These are phyloP conservation scores for Bryopsis sp. DNA, from an alignment of 139 green algal genomes.

Conservation along the genomic window DNA sequence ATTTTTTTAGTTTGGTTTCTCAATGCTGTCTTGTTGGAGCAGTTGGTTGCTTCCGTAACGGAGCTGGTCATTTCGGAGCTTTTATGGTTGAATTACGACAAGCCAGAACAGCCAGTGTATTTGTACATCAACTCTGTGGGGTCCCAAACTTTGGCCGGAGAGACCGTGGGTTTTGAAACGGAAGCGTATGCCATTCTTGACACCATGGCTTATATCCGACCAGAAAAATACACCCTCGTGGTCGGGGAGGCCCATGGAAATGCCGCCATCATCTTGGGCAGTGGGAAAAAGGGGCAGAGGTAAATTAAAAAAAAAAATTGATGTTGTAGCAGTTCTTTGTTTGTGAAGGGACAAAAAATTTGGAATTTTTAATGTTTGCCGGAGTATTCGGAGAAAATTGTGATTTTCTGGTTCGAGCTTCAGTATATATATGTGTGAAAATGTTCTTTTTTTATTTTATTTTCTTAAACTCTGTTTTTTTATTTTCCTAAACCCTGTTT, in stretches of 20 bases:
- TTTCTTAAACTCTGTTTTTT: too few relatives aligned
- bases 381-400: too few relatives aligned
- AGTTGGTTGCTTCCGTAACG: slow-evolving; percentile 78
- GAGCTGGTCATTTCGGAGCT: slow-evolving; percentile 81
- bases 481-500: too few relatives aligned
- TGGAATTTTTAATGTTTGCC: too few relatives aligned
- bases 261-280: slow-evolving; percentile 74
- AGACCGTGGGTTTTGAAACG: slow-evolving; percentile 76
- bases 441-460: too few relatives aligned
- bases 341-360: too few relatives aligned
- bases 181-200: slow-evolving; percentile 81
- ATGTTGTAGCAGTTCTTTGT: too few relatives aligned
- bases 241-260: slow-evolving; percentile 69
- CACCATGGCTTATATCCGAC: slow-evolving; percentile 65
- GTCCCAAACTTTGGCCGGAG: slow-evolving; percentile 32
- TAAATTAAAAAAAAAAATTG: too few relatives aligned
- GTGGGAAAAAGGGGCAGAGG: slow-evolving; percentile 69
- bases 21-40: too few relatives aligned
- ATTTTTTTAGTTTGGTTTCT: too few relatives aligned
- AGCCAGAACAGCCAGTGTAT: slow-evolving; percentile 64
- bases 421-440: too few relatives aligned
- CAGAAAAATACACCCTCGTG: slow-evolving; percentile 45
- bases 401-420: too few relatives aligned
- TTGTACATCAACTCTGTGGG: slow-evolving; percentile 88
- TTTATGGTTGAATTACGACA: slow-evolving; percentile 78